These are phyloP conservation scores for Rhodomyrtus psidioides DNA, from an alignment of 441 rosid genomes.

Conservation along the genomic window DNA sequence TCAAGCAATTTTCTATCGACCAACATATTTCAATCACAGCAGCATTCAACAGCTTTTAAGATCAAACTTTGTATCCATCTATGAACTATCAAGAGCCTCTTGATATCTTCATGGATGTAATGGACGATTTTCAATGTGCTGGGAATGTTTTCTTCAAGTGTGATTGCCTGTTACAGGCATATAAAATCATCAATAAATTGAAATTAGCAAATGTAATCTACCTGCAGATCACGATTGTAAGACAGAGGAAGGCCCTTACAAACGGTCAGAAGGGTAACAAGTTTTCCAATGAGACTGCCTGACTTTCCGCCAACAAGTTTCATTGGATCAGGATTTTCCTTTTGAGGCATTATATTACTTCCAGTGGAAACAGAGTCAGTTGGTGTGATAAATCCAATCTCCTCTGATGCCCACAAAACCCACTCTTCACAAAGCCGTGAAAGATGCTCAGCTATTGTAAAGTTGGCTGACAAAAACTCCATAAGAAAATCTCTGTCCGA, in stretches of 20 bases:
- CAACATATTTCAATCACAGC: background rate
- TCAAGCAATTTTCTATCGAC: background rate
- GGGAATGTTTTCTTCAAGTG: background rate
- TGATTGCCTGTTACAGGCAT: background rate
- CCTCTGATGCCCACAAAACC: constrained; percentile 98
- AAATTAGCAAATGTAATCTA: background rate
- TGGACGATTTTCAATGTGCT: background rate
- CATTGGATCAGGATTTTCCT: constrained; percentile 99
- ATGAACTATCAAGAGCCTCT: background rate
- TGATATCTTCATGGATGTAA: background rate
- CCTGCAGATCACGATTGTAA: constrained; percentile 93
- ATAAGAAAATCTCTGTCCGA: constrained; percentile 84
- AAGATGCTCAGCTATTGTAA: constrained; percentile 74
- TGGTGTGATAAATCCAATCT: constrained; percentile 80
- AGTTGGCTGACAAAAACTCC: constrained; percentile 76
- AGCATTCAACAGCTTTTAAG: background rate
- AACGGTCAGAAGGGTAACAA: constrained; percentile 71
- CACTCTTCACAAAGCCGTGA: constrained; percentile 96
- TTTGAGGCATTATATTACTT: constrained; percentile 99
- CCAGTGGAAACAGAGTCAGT: constrained; percentile 93
- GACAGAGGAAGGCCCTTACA: constrained; percentile 99
- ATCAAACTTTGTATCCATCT: background rate
- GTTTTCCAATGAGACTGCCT: constrained; percentile 77
- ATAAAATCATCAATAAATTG: background rate
- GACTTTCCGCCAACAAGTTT: constrained; percentile 96